phyloP scores from a whole-genome alignment of 2,329 filamentous ascomycete species.

The Sarocladiaceae sp. region DNA sequence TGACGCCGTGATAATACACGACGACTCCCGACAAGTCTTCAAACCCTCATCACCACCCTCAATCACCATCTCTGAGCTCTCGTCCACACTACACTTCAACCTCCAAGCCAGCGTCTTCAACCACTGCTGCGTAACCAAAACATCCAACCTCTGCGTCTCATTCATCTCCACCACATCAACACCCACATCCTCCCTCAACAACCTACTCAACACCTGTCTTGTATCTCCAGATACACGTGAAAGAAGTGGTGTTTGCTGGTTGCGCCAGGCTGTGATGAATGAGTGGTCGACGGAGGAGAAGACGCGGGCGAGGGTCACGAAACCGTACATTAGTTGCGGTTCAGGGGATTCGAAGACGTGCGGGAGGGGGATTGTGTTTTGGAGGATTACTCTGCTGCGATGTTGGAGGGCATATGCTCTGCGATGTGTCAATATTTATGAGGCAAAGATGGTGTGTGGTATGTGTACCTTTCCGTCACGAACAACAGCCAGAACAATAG shows the following conservation, averaged over 20 bases:
- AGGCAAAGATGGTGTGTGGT: too few species aligned
- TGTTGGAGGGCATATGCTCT: slow-evolving; percentile 19
- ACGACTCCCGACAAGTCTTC: not conserved
- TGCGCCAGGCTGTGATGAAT: slow-evolving; percentile 12
- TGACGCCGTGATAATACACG: slow-evolving; percentile 12
- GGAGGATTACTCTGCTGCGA: slow-evolving; percentile 13
- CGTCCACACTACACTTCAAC: slow-evolving; percentile 10
- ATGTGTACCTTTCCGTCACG: slow-evolving; percentile 16
- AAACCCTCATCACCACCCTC: not conserved
- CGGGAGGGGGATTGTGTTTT: slow-evolving; percentile 16
- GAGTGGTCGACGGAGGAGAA: slow-evolving; percentile 16
- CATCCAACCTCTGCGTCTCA: slow-evolving; percentile 18
- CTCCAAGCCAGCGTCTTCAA: slow-evolving; percentile 17
- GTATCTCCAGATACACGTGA: not conserved
- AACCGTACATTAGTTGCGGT: slow-evolving; percentile 17
- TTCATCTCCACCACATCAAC: slow-evolving; percentile 12
- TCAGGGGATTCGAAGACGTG: slow-evolving; percentile 16
- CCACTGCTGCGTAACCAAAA: slow-evolving; percentile 17
- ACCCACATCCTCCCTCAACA: not conserved
- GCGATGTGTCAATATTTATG: not conserved
- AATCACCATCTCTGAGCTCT: not conserved
- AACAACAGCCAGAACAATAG: slow-evolving; percentile 19
- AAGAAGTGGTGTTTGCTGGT: not conserved
- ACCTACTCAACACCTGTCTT: not conserved
- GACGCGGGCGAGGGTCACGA: slow-evolving; percentile 15